Evolutionary conservation across 2,329 filamentous ascomycete genomes (phyloP).

Genomic region (Cladobotryum protrusum): DNA sequence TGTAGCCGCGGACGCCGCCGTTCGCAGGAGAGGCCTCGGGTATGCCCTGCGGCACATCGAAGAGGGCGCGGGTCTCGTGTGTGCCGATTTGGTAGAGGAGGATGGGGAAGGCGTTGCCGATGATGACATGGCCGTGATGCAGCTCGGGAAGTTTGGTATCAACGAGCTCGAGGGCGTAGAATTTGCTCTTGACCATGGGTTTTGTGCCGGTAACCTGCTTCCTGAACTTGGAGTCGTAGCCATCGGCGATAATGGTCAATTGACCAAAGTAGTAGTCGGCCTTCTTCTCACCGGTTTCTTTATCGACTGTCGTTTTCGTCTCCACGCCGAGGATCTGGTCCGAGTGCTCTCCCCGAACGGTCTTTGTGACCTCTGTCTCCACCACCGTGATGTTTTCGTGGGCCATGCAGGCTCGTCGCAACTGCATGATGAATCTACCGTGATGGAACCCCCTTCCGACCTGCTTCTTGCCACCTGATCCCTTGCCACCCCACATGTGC

Average conservation of each 20-base stretch:
- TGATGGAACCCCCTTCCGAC: slow-evolving; percentile 87
- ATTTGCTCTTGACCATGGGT: slow-evolving; percentile 74
- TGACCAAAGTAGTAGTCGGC: slow-evolving; percentile 79
- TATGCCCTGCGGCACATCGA: slow-evolving; percentile 77
- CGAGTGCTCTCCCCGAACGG: slow-evolving; percentile 63
- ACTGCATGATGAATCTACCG: slow-evolving; percentile 79
- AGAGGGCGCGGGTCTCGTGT: slow-evolving; percentile 82
- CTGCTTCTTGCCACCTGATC: slow-evolving; percentile 35
- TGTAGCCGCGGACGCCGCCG: slow-evolving; percentile 80
- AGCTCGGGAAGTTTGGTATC: slow-evolving; percentile 73
- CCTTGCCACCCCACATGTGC: slow-evolving; percentile 29
- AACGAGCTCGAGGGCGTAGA: slow-evolving; percentile 88
- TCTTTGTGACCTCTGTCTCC: slow-evolving; percentile 76
- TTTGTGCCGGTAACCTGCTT: slow-evolving; percentile 64
- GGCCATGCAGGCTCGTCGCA: slow-evolving; percentile 66
- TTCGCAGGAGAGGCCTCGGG: slow-evolving; percentile 65
- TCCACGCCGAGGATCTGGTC: slow-evolving; percentile 78
- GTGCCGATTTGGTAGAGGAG: slow-evolving; percentile 96
- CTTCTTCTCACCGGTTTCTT: slow-evolving; percentile 48
- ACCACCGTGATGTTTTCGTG: slow-evolving; percentile 84
- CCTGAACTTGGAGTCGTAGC: slow-evolving; percentile 87
- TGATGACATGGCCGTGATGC: slow-evolving; percentile 79
- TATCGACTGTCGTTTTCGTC: slow-evolving; percentile 54
- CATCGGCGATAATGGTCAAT: slow-evolving; percentile 85
- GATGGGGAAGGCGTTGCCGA: slow-evolving; percentile 69